Evolutionary conservation across 75 land plant species (phyloP).

Genomic region (Cunninghamia lanceolata): DNA sequence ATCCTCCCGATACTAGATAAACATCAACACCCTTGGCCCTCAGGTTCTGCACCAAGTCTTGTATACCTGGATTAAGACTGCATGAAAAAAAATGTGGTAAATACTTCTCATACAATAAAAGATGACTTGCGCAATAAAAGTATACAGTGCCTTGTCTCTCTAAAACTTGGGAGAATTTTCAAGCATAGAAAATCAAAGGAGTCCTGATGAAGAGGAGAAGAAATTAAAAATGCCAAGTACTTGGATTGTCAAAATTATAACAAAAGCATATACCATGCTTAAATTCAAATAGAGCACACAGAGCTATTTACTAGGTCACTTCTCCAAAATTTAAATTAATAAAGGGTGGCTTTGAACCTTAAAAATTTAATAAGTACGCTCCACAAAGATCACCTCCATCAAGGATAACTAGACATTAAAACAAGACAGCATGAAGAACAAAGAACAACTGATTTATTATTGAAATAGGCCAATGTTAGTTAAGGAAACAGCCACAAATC

Average conservation of each 20-base stretch:
- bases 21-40: conserved; percentile 56
- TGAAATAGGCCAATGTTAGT: too few relatives aligned
- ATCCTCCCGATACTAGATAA: conserved; percentile 94
- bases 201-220: neutral
- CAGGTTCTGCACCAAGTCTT: conserved; percentile 65
- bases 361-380: too few relatives aligned
- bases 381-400: too few relatives aligned
- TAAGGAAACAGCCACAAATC: too few relatives aligned
- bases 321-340: too few relatives aligned
- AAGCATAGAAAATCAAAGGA: neutral
- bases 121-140: neutral
- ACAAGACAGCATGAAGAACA: too few relatives aligned
- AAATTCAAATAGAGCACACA: neutral
- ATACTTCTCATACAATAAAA: neutral
- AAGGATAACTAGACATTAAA: too few relatives aligned
- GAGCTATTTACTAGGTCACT: neutral
- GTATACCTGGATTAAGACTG: conserved; percentile 90
- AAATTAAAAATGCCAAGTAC: neutral
- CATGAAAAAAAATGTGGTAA: conserved; percentile 1
- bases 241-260: neutral
- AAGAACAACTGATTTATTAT: too few relatives aligned
- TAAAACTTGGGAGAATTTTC: neutral
- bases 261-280: neutral
- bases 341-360: too few relatives aligned
- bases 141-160: neutral